Conservation (phyloP, 495 filamentous ascomycete genomes). For the Extremus antarcticus region DNA sequence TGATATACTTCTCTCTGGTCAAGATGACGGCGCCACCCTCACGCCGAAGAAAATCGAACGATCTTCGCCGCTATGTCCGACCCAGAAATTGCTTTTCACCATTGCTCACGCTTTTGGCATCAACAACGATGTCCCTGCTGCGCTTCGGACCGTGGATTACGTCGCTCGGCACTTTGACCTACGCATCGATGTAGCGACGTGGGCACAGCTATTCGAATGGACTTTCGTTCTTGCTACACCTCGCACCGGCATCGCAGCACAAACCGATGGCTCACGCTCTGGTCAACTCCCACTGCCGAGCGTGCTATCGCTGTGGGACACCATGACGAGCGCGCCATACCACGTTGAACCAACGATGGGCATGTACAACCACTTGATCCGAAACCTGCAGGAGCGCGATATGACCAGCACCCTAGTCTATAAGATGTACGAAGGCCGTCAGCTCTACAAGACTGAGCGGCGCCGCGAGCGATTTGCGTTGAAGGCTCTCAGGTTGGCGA, state of each 20-base stretch:
- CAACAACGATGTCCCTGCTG: slow-evolving; percentile 45
- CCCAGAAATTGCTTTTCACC: slow-evolving; percentile 40
- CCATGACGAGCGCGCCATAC: slow-evolving; percentile 47
- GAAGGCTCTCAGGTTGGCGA: not conserved
- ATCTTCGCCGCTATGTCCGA: slow-evolving; percentile 46
- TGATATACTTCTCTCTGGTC: slow-evolving; percentile 27
- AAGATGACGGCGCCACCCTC: slow-evolving; percentile 13
- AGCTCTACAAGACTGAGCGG: not conserved
- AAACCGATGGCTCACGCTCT: slow-evolving; percentile 16
- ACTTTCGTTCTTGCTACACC: slow-evolving; percentile 41
- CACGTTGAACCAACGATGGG: slow-evolving; percentile 43
- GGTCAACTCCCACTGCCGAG: slow-evolving; percentile 34
- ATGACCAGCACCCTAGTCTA: not conserved
- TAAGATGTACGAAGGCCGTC: slow-evolving; percentile 7
- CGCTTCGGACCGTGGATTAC: slow-evolving; percentile 44
- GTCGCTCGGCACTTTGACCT: slow-evolving; percentile 47
- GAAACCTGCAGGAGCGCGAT: slow-evolving; percentile 23
- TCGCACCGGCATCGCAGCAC: slow-evolving; percentile 15
- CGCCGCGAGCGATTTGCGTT: not conserved
- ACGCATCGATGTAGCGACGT: slow-evolving; percentile 37
- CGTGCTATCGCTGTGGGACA: slow-evolving; percentile 39
- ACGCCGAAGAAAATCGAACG: slow-evolving; percentile 5
- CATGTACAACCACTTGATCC: slow-evolving; percentile 44
- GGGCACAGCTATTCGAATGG: slow-evolving; percentile 50
- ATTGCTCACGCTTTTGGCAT: slow-evolving; percentile 49